A percentile compares a stretch with the other conserved stretches of the same genome.
Conservation (phyloP, 768 basidiomycete genomes). For the Mycena alexandri region DNA sequence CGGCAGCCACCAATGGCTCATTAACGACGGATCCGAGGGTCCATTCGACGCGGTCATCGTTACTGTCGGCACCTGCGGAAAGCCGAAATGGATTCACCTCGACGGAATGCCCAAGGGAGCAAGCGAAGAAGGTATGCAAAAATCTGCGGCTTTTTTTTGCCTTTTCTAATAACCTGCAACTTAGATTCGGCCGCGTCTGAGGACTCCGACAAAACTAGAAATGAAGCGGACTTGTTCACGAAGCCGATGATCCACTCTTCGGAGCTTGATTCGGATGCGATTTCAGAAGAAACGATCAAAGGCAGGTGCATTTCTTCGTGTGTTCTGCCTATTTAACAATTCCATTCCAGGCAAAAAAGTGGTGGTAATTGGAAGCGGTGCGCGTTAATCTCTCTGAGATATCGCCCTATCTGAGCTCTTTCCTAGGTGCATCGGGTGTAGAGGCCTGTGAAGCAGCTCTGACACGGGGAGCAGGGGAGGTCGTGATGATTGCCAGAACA, state of each 20-base stretch:
- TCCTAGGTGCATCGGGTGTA: constrained; percentile 44
- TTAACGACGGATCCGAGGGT: constrained; percentile 62
- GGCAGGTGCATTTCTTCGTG: constrained; percentile 4
- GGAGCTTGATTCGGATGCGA: constrained; percentile 55
- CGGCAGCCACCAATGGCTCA: constrained; percentile 54
- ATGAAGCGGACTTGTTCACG: constrained; percentile 47
- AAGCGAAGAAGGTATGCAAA: constrained; percentile 18
- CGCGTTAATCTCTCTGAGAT: constrained; percentile 33
- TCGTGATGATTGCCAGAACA: constrained; percentile 56
- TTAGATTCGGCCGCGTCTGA: constrained; percentile 1
- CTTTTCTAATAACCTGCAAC: not conserved
- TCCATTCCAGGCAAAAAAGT: constrained; percentile 52
- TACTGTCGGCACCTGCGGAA: constrained; percentile 63
- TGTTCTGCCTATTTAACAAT: not conserved
- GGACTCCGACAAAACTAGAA: constrained; percentile 19
- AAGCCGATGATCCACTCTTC: constrained; percentile 62
- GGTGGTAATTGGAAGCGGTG: constrained; percentile 65
- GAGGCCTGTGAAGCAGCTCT: constrained; percentile 50
- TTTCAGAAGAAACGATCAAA: constrained; percentile 39
- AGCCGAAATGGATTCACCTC: constrained; percentile 58
- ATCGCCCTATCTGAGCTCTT: no score
- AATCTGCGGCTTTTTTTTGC: not conserved
- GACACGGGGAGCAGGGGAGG: constrained; percentile 44
- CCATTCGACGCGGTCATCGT: constrained; percentile 65
- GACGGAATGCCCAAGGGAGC: constrained; percentile 57